Conservation (phyloP, 495 filamentous ascomycete species). For the Bathelium albidoporum region DNA sequence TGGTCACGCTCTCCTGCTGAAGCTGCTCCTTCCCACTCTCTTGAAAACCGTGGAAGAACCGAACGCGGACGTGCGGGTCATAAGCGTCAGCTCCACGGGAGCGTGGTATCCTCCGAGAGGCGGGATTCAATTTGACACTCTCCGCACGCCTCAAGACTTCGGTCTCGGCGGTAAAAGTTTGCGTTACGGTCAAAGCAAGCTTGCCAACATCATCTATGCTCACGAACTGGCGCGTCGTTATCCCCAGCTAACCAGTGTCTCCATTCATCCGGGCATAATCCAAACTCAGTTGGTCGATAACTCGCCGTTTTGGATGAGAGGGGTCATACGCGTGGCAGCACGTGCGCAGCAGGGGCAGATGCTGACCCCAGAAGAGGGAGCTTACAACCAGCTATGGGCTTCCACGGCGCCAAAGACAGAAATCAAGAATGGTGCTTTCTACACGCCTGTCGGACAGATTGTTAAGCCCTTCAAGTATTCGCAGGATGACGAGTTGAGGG, state of each 20-base stretch:
- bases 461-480: conserved; percentile 20
- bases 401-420: conserved; percentile 28
- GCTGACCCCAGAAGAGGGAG: conserved; percentile 31
- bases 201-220: conserved; percentile 24
- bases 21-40: conserved; percentile 18
- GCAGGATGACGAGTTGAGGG: conserved; percentile 24
- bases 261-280: conserved; percentile 60
- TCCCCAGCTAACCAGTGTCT: conserved; percentile 44
- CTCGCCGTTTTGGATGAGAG: neutral
- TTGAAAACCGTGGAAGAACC: conserved; percentile 14
- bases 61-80: conserved; percentile 33
- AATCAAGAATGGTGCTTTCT: conserved; percentile 32
- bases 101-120: conserved; percentile 26
- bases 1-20: conserved; percentile 17
- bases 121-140: conserved; percentile 21
- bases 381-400: conserved; percentile 53
- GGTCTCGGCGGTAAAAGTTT: conserved; percentile 6
- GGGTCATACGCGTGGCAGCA: conserved; percentile 17
- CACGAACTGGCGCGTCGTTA: conserved; percentile 33
- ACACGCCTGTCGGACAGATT: conserved; percentile 33
- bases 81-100: conserved; percentile 33
- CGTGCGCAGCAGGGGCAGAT: conserved; percentile 14
- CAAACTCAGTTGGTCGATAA: conserved; percentile 38
- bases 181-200: conserved; percentile 29
- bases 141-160: conserved; percentile 11